These are phyloP conservation scores for Jamesozyma rosinii DNA, from an alignment of 805 yeast species.

Conservation along the genomic window DNA sequence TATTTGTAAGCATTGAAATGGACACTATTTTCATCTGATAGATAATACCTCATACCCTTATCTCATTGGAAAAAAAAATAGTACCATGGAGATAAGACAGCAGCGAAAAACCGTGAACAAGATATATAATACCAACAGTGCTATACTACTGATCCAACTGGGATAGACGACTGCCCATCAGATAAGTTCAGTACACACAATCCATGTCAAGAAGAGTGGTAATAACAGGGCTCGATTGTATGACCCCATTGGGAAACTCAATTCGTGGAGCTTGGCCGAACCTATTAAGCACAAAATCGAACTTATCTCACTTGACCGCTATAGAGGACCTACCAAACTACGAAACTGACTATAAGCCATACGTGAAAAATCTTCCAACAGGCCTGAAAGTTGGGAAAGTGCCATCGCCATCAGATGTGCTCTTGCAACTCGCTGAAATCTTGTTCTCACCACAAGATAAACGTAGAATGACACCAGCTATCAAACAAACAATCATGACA, in stretches of 20 bases:
- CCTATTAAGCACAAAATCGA: constrained; percentile 45
- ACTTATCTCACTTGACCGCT: constrained; percentile 37
- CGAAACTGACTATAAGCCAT: constrained; percentile 36
- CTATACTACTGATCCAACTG: too few relatives aligned
- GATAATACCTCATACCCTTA: too few relatives aligned
- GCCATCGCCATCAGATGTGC: constrained; percentile 31
- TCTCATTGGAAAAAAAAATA: too few relatives aligned
- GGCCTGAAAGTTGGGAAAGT: constrained; percentile 62
- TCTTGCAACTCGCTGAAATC: constrained; percentile 33
- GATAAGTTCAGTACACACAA: neutral
- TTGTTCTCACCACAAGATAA: constrained; percentile 35
- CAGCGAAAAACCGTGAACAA: too few relatives aligned
- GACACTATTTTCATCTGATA: too few relatives aligned
- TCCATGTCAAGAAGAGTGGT: constrained; percentile 49
- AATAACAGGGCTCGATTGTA: constrained; percentile 81
- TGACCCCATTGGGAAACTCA: constrained; percentile 81
- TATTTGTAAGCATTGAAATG: too few relatives aligned
- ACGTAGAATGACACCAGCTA: constrained; percentile 58
- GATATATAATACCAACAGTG: too few relatives aligned
- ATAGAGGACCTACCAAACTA: constrained; percentile 33
- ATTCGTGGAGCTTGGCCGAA: constrained; percentile 44
- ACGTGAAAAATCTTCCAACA: constrained; percentile 46
- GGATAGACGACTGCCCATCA: too few relatives aligned
- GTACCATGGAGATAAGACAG: too few relatives aligned
- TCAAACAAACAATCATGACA: constrained; percentile 73